Evolutionary conservation across 2,329 filamentous ascomycete species (phyloP).

Genomic region (Talaromyces sp.): DNA sequence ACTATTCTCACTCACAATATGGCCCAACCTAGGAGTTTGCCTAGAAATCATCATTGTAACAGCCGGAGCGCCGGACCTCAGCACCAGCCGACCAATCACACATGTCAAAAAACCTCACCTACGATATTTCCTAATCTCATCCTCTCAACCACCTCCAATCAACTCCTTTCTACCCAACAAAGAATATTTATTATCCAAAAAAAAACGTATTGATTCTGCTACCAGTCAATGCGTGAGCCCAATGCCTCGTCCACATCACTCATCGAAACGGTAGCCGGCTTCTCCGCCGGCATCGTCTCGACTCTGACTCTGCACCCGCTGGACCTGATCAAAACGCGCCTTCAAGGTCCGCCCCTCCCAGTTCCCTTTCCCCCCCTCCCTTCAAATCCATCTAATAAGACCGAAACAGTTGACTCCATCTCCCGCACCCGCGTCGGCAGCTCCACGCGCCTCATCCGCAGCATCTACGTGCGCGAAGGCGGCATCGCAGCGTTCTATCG

Average conservation of each 20-base stretch:
- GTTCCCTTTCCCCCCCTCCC: neutral
- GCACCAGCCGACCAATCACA: neutral
- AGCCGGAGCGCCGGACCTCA: neutral
- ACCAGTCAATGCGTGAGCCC: slow-evolving; percentile 35
- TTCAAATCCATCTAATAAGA: slow-evolving; percentile 14
- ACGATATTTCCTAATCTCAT: neutral
- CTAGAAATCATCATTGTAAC: neutral
- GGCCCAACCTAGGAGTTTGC: neutral
- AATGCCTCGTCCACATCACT: slow-evolving; percentile 66
- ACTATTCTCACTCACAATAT: neutral
- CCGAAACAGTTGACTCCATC: slow-evolving; percentile 44
- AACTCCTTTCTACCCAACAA: neutral
- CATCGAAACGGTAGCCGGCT: slow-evolving; percentile 83
- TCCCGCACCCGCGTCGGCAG: slow-evolving; percentile 46
- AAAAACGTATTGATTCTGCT: no score
- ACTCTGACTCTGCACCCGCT: slow-evolving; percentile 87
- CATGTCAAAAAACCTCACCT: neutral
- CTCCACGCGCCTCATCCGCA: slow-evolving; percentile 48
- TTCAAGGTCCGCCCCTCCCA: slow-evolving; percentile 65
- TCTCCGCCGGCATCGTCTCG: slow-evolving; percentile 79
- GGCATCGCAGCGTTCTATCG: slow-evolving; percentile 72
- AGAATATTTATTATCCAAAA: neutral
- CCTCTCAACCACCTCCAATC: neutral
- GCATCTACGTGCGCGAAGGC: slow-evolving; percentile 52
- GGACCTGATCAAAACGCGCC: slow-evolving; percentile 91